These are phyloP conservation scores for Agrostemma githago DNA, from an alignment of 148 eudicot genomes.

Conservation along the genomic window DNA sequence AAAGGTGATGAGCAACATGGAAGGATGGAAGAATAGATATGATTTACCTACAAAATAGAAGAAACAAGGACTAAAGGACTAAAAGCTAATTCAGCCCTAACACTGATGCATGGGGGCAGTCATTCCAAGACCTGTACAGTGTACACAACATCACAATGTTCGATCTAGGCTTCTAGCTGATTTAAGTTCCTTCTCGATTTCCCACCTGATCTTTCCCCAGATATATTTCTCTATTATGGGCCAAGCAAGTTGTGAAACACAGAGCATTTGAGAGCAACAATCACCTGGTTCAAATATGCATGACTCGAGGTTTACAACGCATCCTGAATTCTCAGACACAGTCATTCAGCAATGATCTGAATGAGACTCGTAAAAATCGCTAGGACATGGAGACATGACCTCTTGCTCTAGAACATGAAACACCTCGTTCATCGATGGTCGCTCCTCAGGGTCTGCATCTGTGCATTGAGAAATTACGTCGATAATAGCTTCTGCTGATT, in stretches of 20 bases:
- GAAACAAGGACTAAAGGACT: background rate
- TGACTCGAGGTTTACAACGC: conserved; percentile 7
- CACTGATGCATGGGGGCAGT: background rate
- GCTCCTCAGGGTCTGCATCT: conserved; percentile 58
- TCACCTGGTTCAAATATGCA: conserved; percentile 22
- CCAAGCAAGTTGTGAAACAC: background rate
- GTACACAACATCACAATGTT: background rate
- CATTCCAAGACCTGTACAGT: background rate
- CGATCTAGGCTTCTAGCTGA: background rate
- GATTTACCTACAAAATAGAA: background rate
- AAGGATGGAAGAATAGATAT: no score
- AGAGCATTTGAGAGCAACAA: background rate
- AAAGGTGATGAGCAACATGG: no score
- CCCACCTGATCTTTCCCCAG: background rate
- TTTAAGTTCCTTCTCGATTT: background rate
- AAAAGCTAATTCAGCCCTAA: background rate
- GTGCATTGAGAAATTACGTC: conserved; percentile 75
- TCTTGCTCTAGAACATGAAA: conserved; percentile 82
- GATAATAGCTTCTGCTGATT: conserved; percentile 70
- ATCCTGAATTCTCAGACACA: background rate
- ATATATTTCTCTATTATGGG: background rate
- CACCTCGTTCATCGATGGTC: conserved; percentile 81
- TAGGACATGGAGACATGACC: conserved; percentile 85
- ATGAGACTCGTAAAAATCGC: conserved; percentile 91
- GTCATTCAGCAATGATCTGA: conserved; percentile 58